Percentiles rank a stretch among this genome's conserved stretches.
phyloP scores from a whole-genome alignment of 768 basidiomycete species.

The Pisolithus marmoratus region DNA sequence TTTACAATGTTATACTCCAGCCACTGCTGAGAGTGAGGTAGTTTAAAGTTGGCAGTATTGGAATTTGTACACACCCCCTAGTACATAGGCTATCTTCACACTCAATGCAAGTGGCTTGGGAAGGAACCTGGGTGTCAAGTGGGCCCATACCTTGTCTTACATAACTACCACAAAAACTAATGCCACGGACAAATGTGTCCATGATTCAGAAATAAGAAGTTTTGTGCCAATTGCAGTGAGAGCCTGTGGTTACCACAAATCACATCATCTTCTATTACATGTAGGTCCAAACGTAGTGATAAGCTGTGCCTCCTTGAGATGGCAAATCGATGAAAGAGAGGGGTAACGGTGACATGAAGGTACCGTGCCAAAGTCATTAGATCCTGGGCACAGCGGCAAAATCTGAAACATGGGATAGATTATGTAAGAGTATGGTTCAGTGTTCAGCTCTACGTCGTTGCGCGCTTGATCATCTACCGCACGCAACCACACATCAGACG shows the following conservation, averaged over 20 bases:
- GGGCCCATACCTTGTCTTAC: too few species aligned
- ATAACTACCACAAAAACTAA: too few species aligned
- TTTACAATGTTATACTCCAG: too few species aligned
- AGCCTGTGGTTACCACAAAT: slow-evolving; percentile 14
- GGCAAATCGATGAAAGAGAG: slow-evolving; percentile 35
- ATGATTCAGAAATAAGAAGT: too few species aligned
- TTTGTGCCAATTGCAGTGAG: too few species aligned
- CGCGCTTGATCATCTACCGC: slow-evolving; percentile 77
- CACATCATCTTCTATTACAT: slow-evolving; percentile 57
- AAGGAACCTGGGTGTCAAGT: too few species aligned
- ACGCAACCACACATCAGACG: background rate
- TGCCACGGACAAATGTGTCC: too few species aligned
- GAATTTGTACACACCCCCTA: too few species aligned
- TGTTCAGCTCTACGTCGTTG: slow-evolving; percentile 56
- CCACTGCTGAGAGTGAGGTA: too few species aligned
- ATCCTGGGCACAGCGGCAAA: slow-evolving; percentile 43
- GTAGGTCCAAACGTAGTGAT: slow-evolving; percentile 43
- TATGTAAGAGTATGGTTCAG: slow-evolving; percentile 16
- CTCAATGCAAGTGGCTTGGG: too few species aligned
- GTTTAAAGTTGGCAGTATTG: too few species aligned
- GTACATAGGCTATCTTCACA: too few species aligned
- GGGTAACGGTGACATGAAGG: slow-evolving; percentile 7
- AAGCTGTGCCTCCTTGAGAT: slow-evolving; percentile 69
- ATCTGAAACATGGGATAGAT: slow-evolving; percentile 26
- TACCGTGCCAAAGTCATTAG: slow-evolving; percentile 28